Percentiles rank a stretch among this genome's conserved stretches.
phyloP scores from a whole-genome alignment of 2,329 filamentous ascomycete species.

The Penicillium sp. region DNA sequence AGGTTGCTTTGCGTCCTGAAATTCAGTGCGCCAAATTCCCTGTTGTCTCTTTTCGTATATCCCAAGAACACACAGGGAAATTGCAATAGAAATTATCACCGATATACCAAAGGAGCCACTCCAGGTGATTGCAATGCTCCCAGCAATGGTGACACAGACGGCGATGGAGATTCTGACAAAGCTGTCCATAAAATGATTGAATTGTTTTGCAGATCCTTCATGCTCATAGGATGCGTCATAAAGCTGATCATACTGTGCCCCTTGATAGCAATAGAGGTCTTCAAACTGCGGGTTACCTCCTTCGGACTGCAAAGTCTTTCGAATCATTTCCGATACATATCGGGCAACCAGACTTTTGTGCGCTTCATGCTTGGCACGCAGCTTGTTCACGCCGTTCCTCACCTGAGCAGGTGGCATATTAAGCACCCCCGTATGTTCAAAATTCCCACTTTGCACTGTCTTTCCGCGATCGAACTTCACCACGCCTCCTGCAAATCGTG shows the following conservation, averaged over 20 bases:
- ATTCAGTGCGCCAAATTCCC: background rate
- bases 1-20: background rate
- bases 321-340: background rate
- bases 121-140: background rate
- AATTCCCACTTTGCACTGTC: background rate
- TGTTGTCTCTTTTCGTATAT: too few relatives aligned
- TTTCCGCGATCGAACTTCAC: background rate
- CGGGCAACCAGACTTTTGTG: background rate
- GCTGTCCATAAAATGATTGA: background rate
- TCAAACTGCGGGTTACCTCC: background rate
- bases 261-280: background rate
- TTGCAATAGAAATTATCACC: background rate
- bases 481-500: too few relatives aligned
- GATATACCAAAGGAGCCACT: background rate
- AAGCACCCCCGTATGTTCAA: too few relatives aligned
- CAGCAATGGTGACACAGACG: background rate
- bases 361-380: background rate
- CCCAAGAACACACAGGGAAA: background rate
- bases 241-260: background rate
- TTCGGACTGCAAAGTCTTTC: background rate
- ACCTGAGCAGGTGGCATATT: too few relatives aligned
- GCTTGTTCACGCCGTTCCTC: too few relatives aligned
- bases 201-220: background rate
- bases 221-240: background rate
- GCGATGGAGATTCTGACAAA: background rate